Percentiles rank a stretch among this genome's conserved stretches.
Conservation (phyloP, 2,329 filamentous ascomycete species). For the Cordyceps militaris region DNA sequence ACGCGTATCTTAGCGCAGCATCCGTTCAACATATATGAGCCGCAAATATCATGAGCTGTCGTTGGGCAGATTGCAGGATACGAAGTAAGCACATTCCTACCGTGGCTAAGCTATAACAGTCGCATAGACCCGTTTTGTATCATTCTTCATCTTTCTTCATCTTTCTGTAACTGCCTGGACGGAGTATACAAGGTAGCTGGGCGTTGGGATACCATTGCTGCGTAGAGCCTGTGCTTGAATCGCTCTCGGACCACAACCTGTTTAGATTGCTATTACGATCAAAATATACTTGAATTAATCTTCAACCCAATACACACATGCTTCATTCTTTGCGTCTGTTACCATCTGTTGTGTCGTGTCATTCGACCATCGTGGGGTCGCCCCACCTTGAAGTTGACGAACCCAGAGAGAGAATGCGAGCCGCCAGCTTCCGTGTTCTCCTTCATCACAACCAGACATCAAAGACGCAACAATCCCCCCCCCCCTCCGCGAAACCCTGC, state of each 20-base stretch:
- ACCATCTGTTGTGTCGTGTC: too few species aligned
- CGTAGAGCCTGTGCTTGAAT: neutral
- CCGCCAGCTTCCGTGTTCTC: neutral
- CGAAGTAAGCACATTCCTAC: conserved; percentile 5
- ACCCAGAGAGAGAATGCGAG: neutral
- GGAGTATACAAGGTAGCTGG: neutral
- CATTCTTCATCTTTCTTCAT: neutral
- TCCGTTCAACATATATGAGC: conserved; percentile 1
- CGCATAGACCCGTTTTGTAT: neutral
- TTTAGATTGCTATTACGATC: neutral
- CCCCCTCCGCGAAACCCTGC: neutral
- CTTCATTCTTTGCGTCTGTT: too few species aligned
- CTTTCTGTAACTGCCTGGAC: neutral
- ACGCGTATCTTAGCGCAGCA: conserved; percentile 3
- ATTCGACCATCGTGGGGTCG: too few species aligned
- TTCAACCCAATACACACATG: too few species aligned
- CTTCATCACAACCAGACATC: conserved; percentile 2
- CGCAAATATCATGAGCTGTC: neutral
- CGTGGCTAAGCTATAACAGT: conserved; percentile 1
- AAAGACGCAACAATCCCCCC: too few species aligned
- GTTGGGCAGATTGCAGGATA: neutral
- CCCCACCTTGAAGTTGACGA: conserved; percentile 2
- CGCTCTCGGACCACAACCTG: too few species aligned
- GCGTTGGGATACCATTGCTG: neutral
- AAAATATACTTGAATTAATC: too few species aligned